phyloP scores from a whole-genome alignment of 371 early-diverging fungal species.

The Apophysomyces variabilis region DNA sequence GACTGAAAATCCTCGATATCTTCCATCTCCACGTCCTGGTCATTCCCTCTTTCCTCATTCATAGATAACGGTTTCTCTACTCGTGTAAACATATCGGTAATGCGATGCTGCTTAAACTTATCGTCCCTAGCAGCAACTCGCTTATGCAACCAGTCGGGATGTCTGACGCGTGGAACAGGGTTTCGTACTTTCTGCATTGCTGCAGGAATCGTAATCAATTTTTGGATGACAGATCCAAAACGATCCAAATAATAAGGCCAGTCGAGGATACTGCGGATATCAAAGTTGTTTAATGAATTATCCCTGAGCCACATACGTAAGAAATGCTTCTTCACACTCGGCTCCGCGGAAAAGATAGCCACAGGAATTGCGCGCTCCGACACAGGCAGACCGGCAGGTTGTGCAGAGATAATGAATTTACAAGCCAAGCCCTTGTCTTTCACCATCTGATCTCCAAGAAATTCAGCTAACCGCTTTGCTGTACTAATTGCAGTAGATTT shows the following conservation, averaged over 20 bases:
- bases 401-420: conserved; percentile 93
- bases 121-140: conserved; percentile 76
- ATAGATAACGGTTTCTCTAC: conserved; percentile 28
- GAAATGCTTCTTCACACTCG: conserved; percentile 80
- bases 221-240: conserved; percentile 95
- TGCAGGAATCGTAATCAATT: conserved; percentile 99
- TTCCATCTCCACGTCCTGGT: conserved; percentile 42
- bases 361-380: conserved; percentile 98
- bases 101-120: conserved; percentile 81
- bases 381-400: conserved; percentile 90
- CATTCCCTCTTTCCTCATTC: conserved; percentile 9
- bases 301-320: conserved; percentile 96
- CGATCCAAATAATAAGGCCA: conserved; percentile 99
- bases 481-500: conserved; percentile 97
- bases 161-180: conserved; percentile 90
- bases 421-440: conserved; percentile 98
- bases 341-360: conserved; percentile 92
- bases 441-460: conserved; percentile 98
- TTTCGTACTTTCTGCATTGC: conserved; percentile 96
- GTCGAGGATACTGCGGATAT: conserved; percentile 94
- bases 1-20: conserved; percentile 69
- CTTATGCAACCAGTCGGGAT: conserved; percentile 95
- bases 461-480: conserved; percentile 96
- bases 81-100: conserved; percentile 82
- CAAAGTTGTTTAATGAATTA: conserved; percentile 67